Evolutionary conservation across 2,329 filamentous ascomycete species (phyloP).

Genomic region (Lasiodiplodia sp.): DNA sequence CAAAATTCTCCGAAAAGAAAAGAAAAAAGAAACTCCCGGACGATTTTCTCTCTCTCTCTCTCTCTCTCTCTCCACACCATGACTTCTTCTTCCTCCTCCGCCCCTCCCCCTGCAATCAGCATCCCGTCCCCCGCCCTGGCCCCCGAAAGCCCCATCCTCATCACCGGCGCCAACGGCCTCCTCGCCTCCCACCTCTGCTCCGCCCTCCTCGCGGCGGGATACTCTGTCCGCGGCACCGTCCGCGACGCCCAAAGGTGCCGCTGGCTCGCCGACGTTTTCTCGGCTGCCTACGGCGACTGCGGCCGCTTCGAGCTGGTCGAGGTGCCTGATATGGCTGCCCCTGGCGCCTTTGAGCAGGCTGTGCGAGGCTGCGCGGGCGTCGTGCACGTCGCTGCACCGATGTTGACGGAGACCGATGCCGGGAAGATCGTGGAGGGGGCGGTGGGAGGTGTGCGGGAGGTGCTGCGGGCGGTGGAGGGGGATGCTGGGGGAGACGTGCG

Average conservation of each 20-base stretch:
- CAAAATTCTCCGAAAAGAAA: no score
- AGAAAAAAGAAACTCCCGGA: no score
- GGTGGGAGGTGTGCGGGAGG: background rate
- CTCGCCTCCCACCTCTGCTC: background rate
- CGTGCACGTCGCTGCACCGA: background rate
- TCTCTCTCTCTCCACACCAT: no score
- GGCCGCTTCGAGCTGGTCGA: background rate
- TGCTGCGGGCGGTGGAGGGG: background rate
- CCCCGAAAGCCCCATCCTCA: background rate
- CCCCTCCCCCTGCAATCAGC: no score
- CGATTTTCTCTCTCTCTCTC: no score
- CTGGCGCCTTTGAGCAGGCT: background rate
- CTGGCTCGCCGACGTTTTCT: background rate
- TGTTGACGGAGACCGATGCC: background rate
- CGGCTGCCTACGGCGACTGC: no score
- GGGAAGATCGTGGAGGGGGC: background rate
- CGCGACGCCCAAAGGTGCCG: no score
- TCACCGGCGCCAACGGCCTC: background rate
- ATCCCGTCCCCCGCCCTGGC: no score
- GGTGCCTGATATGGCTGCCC: background rate
- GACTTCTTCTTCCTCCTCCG: no score
- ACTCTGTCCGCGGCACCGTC: background rate
- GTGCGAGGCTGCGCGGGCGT: background rate
- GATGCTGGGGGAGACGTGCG: no score
- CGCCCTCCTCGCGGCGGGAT: background rate